Conservation (phyloP, 805 yeast genomes). For the Diddensiella transvaalensis region DNA sequence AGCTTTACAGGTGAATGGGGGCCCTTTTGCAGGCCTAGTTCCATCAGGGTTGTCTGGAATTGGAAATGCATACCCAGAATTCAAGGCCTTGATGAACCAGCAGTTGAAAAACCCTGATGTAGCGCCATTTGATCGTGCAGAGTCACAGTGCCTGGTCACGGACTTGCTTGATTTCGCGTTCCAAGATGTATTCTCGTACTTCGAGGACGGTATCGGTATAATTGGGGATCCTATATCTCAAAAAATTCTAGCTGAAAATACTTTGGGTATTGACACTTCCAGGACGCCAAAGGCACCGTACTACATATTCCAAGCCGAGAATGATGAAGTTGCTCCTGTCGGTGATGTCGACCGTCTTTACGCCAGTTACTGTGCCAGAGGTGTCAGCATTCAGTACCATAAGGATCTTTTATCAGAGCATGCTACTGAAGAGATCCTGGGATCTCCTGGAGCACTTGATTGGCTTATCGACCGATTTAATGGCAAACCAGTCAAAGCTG, state of each 20-base stretch:
- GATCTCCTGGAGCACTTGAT: constrained; percentile 12
- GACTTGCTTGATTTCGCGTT: constrained; percentile 8
- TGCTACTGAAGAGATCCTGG: constrained; percentile 9
- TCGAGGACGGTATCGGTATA: constrained; percentile 19
- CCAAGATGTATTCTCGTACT: constrained; percentile 21
- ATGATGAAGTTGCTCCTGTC: constrained; percentile 25
- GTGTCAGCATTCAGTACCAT: constrained; percentile 22
- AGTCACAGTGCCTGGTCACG: constrained; percentile 18
- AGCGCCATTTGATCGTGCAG: constrained; percentile 27
- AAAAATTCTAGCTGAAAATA: constrained; percentile 20
- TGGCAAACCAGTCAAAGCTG: background rate
- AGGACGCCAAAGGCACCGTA: constrained; percentile 21
- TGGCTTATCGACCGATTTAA: constrained; percentile 3
- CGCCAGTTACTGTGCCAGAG: constrained; percentile 25
- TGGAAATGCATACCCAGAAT: constrained; percentile 25
- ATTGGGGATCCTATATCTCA: constrained; percentile 13
- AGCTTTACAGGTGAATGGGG: constrained; percentile 19
- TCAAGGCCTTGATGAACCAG: background rate
- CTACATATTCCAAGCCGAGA: constrained; percentile 28
- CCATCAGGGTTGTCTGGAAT: constrained; percentile 29
- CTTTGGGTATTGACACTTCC: constrained; percentile 25
- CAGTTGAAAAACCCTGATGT: constrained; percentile 14
- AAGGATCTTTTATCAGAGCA: constrained; percentile 13
- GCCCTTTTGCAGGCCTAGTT: constrained; percentile 26
- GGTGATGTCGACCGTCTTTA: constrained; percentile 19